These are phyloP conservation scores for Paracoccidioides brasiliensis DNA, from an alignment of 2,329 filamentous ascomycete genomes.

Conservation along the genomic window DNA sequence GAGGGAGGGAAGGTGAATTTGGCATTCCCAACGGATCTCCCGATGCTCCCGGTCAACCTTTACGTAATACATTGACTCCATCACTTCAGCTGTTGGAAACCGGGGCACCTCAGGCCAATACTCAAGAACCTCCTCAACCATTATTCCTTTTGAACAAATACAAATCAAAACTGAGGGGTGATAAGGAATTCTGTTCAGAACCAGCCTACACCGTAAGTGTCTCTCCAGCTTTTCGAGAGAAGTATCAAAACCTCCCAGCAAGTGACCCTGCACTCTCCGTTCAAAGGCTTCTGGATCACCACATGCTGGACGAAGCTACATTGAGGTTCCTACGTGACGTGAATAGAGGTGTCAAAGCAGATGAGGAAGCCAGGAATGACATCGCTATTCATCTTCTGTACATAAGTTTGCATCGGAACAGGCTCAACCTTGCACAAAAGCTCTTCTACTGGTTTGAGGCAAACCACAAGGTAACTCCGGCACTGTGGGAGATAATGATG, in stretches of 20 bases:
- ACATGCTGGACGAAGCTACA: not conserved
- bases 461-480: constrained; percentile 19
- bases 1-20: not conserved
- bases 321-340: not conserved
- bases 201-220: not conserved
- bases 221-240: not conserved
- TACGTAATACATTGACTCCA: not conserved
- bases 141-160: not conserved
- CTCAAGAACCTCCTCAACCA: not conserved
- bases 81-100: not conserved
- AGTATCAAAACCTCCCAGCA: not conserved
- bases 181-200: not conserved
- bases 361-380: not conserved
- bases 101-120: not conserved
- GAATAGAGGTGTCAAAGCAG: not conserved
- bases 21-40: not conserved
- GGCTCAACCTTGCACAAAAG: constrained; percentile 26
- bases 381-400: constrained; percentile 22
- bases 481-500: constrained; percentile 28
- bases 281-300: not conserved
- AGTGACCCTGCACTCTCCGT: not conserved
- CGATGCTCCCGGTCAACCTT: not conserved
- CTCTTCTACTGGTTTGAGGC: constrained; percentile 25
- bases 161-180: not conserved
- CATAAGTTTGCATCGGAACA: constrained; percentile 24